These are phyloP conservation scores for Limnomonas spitsbergensis DNA, from an alignment of 139 green algal genomes.

Conservation along the genomic window DNA sequence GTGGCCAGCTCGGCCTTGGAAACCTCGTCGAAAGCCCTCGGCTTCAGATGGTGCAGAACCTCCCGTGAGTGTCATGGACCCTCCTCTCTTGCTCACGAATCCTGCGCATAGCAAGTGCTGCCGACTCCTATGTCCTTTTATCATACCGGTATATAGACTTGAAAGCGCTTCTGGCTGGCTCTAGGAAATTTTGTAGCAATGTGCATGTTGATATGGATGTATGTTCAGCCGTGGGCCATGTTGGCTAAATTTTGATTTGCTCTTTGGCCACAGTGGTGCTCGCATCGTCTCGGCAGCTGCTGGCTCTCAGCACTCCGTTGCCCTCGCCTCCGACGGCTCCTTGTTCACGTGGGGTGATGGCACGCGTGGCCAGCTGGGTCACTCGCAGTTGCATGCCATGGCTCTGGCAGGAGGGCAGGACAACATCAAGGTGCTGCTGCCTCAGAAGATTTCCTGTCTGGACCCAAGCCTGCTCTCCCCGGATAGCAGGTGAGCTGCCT, in stretches of 20 bases:
- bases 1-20: constrained; percentile 68
- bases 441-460: constrained; percentile 52
- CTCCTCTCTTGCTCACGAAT: no score
- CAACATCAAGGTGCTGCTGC: constrained; percentile 2
- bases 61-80: constrained; percentile 11
- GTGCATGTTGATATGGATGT: no score
- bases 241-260: neutral
- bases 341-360: constrained; percentile 77
- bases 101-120: no score
- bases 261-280: constrained; percentile 32
- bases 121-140: no score
- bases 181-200: no score
- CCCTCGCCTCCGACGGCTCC: constrained; percentile 68
- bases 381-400: constrained; percentile 39
- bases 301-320: constrained; percentile 67
- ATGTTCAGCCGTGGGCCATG: neutral
- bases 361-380: constrained; percentile 65
- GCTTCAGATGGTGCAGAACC: constrained; percentile 20
- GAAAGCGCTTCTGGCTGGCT: no score
- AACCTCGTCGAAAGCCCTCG: constrained; percentile 44
- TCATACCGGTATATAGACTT: no score
- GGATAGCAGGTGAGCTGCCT: constrained; percentile 40
- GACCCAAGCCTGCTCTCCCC: constrained; percentile 54
- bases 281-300: constrained; percentile 63
- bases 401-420: neutral